Evolutionary conservation across 1,284 basidiomycete genomes (phyloP), one percentile per base, ranked within the genome.

Genomic region (Austroboletus sp.): DNA sequence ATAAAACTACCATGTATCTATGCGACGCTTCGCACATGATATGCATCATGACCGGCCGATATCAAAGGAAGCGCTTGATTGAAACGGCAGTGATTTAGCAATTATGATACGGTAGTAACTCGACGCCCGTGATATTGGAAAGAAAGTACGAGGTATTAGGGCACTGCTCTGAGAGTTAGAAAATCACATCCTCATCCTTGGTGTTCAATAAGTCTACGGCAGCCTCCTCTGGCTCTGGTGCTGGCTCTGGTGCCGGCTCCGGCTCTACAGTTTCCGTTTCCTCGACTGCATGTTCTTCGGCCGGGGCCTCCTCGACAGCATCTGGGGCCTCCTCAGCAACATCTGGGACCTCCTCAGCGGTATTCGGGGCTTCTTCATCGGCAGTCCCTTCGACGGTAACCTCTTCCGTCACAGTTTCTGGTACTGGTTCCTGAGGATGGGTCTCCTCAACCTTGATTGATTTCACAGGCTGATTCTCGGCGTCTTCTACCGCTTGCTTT

Each of bases 111-210:
- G 50, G 31, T 57, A 49, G 23, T 37, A 34, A 21, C 38, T 44
- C 30, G 7, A 41, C 15, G 33, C 41, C 25, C 10, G 11, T 7
- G 35, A 34, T 52, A 55, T 62, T 31, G 36, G 32, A 34, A 25
- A 29, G 38, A 21, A 21, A 21, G 21, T n/a, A 35, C 27, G 34
- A 15, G 27, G 30, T 27, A 36, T 21, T 26, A 31, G 31, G 8
- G 31, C 31, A 7, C 31, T 29, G 31, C 6, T 31, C 38, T 15
- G 37, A 37, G 40, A 7, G 26, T 53, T 63, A 94, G 74, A 93
- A 95, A 65, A 95, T 94, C 46, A 96, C 81, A 66, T 96, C 93
- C 51, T 80, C 80, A 61, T 96, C 93, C 66, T 91, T 94, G 57
- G 79, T 85, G 54, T 79, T 82, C 46, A 95, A 68, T 56, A 95